Evolutionary conservation across 768 basidiomycete species (phyloP).

Genomic region (Lentinus brumalis): DNA sequence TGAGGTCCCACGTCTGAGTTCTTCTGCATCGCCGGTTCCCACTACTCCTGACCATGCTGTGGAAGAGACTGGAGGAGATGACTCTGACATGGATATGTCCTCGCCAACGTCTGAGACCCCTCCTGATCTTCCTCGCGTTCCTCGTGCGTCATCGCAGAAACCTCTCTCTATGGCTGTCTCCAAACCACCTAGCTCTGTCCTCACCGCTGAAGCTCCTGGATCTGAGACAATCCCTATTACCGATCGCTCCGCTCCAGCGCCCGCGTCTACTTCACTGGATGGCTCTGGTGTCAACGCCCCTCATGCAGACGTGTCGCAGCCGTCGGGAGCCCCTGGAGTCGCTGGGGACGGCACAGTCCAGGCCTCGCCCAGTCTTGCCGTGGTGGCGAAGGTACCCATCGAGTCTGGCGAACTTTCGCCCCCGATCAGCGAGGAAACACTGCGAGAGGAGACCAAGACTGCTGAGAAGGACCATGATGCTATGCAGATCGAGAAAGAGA

Average conservation of each 20-base stretch:
- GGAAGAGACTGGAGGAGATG: conserved; percentile 13
- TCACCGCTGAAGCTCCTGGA: neutral
- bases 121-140: neutral
- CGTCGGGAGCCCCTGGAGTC: neutral
- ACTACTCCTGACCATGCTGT: conserved; percentile 1
- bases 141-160: neutral
- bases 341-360: neutral
- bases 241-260: neutral
- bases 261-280: no score
- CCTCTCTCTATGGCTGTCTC: neutral
- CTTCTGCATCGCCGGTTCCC: conserved; percentile 1
- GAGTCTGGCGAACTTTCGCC: conserved; percentile 17
- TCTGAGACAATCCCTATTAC: no score
- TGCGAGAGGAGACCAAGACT: conserved; percentile 12
- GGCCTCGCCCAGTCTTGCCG: neutral
- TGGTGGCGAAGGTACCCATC: neutral
- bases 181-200: neutral
- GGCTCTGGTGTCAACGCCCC: no score
- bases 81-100: conserved; percentile 21
- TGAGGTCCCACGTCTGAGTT: neutral
- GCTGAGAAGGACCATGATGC: conserved; percentile 10
- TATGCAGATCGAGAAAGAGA: neutral
- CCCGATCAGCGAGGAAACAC: conserved; percentile 16
- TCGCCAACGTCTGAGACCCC: conserved; percentile 7
- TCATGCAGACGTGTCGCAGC: neutral